Conservation (phyloP, 2,329 filamentous ascomycete species). For the Emericellopsis atlantica region DNA sequence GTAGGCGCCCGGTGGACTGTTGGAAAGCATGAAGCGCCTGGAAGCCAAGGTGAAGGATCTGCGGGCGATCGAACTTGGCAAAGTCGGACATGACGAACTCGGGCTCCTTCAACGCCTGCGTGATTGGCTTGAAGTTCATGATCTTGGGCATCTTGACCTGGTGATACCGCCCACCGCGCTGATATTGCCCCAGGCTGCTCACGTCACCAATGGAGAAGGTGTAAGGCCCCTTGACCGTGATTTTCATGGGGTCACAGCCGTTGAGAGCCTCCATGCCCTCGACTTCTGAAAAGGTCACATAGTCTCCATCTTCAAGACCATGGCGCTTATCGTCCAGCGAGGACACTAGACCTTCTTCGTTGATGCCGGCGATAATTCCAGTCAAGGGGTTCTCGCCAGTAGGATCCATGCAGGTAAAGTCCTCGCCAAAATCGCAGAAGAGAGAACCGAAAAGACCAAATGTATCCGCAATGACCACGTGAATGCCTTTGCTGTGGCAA, state of each 20-base stretch:
- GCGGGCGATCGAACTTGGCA: slow-evolving; percentile 92
- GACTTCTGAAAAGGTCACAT: slow-evolving; percentile 86
- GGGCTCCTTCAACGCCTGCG: slow-evolving; percentile 67
- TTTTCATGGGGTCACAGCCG: slow-evolving; percentile 69
- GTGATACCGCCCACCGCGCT: slow-evolving; percentile 77
- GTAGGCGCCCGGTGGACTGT: slow-evolving; percentile 61
- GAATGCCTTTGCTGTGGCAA: slow-evolving; percentile 89
- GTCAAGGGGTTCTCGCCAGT: slow-evolving; percentile 80
- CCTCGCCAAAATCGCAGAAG: slow-evolving; percentile 94
- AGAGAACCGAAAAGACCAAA: slow-evolving; percentile 91
- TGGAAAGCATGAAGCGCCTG: slow-evolving; percentile 85
- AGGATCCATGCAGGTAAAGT: slow-evolving; percentile 81
- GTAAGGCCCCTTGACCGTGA: slow-evolving; percentile 90
- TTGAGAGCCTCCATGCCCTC: slow-evolving; percentile 89
- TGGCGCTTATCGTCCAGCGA: slow-evolving; percentile 91
- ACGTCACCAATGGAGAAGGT: slow-evolving; percentile 96
- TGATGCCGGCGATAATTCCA: slow-evolving; percentile 83
- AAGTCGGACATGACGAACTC: slow-evolving; percentile 90
- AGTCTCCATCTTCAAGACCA: slow-evolving; percentile 91
- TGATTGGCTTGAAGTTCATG: slow-evolving; percentile 75
- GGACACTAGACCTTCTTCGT: slow-evolving; percentile 82
- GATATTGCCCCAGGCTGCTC: slow-evolving; percentile 72
- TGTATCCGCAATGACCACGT: slow-evolving; percentile 74
- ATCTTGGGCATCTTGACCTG: slow-evolving; percentile 99
- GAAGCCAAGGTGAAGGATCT: slow-evolving; percentile 83